Evolutionary conservation across 768 basidiomycete genomes (phyloP), one percentile per base, ranked within the genome.

Genomic region (Stropharia rugosoannulata): DNA sequence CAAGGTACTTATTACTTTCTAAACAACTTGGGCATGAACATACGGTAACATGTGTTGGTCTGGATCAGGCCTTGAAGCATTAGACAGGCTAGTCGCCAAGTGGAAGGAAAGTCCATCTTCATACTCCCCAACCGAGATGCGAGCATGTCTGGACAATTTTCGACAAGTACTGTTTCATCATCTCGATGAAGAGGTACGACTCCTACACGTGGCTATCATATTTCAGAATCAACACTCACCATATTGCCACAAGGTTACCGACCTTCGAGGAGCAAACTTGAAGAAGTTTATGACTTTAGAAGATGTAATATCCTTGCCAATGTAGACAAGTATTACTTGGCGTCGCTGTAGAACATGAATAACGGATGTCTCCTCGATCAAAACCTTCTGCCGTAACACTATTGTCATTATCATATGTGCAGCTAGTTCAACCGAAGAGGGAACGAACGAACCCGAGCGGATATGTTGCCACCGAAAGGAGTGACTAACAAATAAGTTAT

Each of bases 41-140:
- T 36, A 11, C 10, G 32, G 16, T 42, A 12, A 43, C 41, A 51
- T 51, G 38, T 49, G 8, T 53, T 47, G 36, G 55, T 29, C 16
- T 18, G 52, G 32, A 55, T 5, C 59, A 80, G 81, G 82, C 0
- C 68, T 84, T 19, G 79, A 78, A 8, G 68, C 67, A 9, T 74
- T 84, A 1, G 59, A 66, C 3, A 63, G 54, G 12, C 70, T 81
- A 7, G 64, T 81, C 5, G 57, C 62, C 32, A 77, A 78, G 55
- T 84, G 75, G 73, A 69, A 62, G 49, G 64, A 63, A 25, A 71
- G 78, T 15, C 79, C 78, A 5, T 65, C 74, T 3, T 69, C 71
- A 10, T 85, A 83, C 61, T 80, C 79, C 6, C 79, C 82, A 0
- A 59, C 65, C 5, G 79, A 81, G 61, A 75, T 84, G 78, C 71